These are phyloP conservation scores for Lupinus albus DNA, from an alignment of 306 rosid genomes.

Conservation along the genomic window DNA sequence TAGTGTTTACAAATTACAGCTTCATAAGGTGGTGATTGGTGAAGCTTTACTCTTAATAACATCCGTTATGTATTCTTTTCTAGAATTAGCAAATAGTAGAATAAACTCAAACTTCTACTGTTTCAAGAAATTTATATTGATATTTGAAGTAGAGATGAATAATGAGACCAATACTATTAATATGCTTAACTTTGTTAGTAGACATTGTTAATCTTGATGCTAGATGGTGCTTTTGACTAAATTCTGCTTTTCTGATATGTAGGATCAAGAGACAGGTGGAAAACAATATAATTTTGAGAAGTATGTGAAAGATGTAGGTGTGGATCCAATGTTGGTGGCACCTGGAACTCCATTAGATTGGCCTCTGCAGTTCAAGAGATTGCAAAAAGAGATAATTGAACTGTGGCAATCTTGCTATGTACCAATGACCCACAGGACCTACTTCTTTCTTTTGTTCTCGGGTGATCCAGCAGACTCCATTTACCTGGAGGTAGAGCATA, in stretches of 20 bases:
- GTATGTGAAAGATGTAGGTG: slow-evolving; percentile 59
- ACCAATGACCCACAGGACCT: slow-evolving; percentile 90
- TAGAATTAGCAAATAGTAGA: slow-evolving; percentile 17
- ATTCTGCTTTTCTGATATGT: slow-evolving; percentile 39
- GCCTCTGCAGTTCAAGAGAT: slow-evolving; percentile 4
- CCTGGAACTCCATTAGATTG: too few species aligned
- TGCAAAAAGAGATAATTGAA: slow-evolving; percentile 71
- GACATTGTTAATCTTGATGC: slow-evolving; percentile 25
- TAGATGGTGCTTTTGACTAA: slow-evolving; percentile 20
- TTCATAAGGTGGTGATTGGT: slow-evolving; percentile 1
- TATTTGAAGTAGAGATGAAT: not conserved
- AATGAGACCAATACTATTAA: too few species aligned
- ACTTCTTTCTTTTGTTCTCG: slow-evolving; percentile 90
- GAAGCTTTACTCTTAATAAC: not conserved
- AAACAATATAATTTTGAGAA: slow-evolving; percentile 40
- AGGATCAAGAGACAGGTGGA: slow-evolving; percentile 55
- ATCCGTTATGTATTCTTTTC: slow-evolving; percentile 1
- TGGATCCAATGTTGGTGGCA: slow-evolving; percentile 67
- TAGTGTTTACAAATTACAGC: slow-evolving; percentile 1
- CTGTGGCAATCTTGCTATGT: slow-evolving; percentile 89
- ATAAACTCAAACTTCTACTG: slow-evolving; percentile 15
- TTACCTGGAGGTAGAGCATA: slow-evolving; percentile 90
- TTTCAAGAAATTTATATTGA: slow-evolving; percentile 8
- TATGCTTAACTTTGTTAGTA: too few species aligned
- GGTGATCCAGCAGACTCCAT: slow-evolving; percentile 91